Evolutionary conservation across 176 grass and related monocot species (phyloP), one percentile per base, ranked within the genome.

Genomic region (Lolium perenne): DNA sequence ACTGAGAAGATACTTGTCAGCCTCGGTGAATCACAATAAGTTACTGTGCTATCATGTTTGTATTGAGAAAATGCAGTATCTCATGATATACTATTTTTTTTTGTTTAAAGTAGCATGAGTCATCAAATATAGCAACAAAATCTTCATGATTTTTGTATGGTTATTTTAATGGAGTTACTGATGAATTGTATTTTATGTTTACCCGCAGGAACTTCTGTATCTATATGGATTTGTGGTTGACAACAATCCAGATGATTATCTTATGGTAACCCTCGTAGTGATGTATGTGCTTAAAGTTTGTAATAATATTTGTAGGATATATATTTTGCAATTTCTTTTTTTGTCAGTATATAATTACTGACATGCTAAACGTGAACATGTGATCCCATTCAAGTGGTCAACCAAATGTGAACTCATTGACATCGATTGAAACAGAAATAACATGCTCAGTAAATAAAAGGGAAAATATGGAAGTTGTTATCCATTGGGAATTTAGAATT

Each of bases 141-240:
- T 35, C 6, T 0, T 58, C 22, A 47, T 79, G 51, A 45, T 22
- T 41, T 40, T 26, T 22, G 5, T 62, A 68, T 71, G 81, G 41
- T 78, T 73, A 71, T 53, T 20, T n/a, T 62, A 55, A 62, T 1
- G 73, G 15, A 51, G 21, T 61, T 81, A 75, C 63, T 85, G 75
- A 89, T 35, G 38, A 71, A 53, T 41, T 84, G 9, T 53, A 74
- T 20, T 80, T 78, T 82, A 68, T 86, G 22, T 92, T 87, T 87
- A 40, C 54, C 67, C 35, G 13, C 95, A 95, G 95, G 95, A 98
- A 87, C 58, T 95, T 25, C 79, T 98, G 18, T 98, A 98, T 85
- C 93, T 95, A 32, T 98, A 98, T 73, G 96, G 96, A 89, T 98
- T 95, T 86, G 91, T 98, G 47, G 49, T 94, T 80, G 96, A 95